A percentile compares a stretch with the other conserved stretches of the same genome.
These are phyloP conservation scores for Hyphopichia wangnamkhiaoensis DNA, from an alignment of 1,139 yeast species.

Conservation along the genomic window DNA sequence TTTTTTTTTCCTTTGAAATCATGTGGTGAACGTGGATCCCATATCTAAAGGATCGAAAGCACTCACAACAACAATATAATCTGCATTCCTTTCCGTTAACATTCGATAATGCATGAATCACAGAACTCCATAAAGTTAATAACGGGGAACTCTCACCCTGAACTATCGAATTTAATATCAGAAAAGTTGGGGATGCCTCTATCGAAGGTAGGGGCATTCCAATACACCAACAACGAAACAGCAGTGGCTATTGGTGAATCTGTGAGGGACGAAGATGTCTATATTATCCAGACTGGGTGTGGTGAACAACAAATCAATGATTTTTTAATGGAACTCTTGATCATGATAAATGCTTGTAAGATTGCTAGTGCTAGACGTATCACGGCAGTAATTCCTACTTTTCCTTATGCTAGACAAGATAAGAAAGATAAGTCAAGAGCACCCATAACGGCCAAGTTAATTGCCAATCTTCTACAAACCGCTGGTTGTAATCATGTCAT, in stretches of 20 bases:
- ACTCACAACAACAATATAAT: background rate
- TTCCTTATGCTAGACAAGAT: conserved; percentile 97
- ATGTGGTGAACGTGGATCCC: background rate
- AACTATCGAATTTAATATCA: conserved; percentile 71
- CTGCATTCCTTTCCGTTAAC: background rate
- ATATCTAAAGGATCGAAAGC: background rate
- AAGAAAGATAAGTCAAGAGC: conserved; percentile 95
- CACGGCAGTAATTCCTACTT: conserved; percentile 93
- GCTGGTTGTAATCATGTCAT: conserved; percentile 98
- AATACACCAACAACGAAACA: conserved; percentile 81
- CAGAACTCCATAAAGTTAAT: conserved; percentile 76
- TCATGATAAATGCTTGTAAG: conserved; percentile 93
- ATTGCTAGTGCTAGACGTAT: conserved; percentile 94
- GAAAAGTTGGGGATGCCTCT: conserved; percentile 56
- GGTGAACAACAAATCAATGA: conserved; percentile 77
- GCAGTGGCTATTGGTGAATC: conserved; percentile 93
- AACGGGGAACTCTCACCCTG: conserved; percentile 90
- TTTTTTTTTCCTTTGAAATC: background rate
- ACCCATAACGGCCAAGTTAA: conserved; percentile 93
- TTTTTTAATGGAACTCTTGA: conserved; percentile 79
- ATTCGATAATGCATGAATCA: conserved; percentile 9
- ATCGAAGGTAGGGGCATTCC: conserved; percentile 65
- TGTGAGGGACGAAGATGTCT: conserved; percentile 94
- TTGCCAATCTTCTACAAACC: conserved; percentile 92
- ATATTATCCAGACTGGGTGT: conserved; percentile 89